A percentile compares a stretch with the other conserved stretches of the same genome.
phyloP scores from a whole-genome alignment of 2,329 filamentous ascomycete species.

The Xylaria hypoxylon region DNA sequence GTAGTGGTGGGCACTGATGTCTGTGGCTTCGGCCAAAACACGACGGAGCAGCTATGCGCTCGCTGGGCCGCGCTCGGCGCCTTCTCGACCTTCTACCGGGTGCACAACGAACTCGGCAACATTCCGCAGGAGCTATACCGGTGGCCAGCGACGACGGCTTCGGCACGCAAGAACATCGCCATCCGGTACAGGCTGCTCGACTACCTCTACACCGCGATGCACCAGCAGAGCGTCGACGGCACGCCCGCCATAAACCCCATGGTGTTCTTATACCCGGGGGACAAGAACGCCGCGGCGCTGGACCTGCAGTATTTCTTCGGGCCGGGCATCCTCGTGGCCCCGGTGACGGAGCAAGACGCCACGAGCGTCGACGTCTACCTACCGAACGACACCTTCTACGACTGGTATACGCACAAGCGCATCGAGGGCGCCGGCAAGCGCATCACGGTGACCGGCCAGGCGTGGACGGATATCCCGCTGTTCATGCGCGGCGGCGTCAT shows the following conservation, averaged over 20 bases:
- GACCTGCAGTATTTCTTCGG: conserved; percentile 63
- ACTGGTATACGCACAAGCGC: conserved; percentile 61
- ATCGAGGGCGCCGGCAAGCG: conserved; percentile 56
- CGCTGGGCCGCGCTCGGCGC: conserved; percentile 81
- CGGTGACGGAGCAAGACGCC: conserved; percentile 58
- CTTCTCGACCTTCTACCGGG: conserved; percentile 80
- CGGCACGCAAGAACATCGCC: conserved; percentile 73
- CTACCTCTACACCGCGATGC: conserved; percentile 78
- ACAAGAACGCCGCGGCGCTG: conserved; percentile 55
- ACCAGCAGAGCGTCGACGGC: conserved; percentile 70
- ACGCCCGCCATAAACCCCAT: conserved; percentile 74
- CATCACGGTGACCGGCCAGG: conserved; percentile 56
- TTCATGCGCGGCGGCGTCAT: conserved; percentile 75
- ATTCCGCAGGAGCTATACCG: conserved; percentile 79
- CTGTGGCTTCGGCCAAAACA: conserved; percentile 78
- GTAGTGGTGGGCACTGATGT: conserved; percentile 75
- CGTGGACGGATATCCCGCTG: conserved; percentile 69
- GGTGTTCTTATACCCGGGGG: conserved; percentile 74
- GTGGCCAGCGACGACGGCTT: conserved; percentile 70
- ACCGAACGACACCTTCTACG: conserved; percentile 62
- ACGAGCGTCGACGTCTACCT: conserved; percentile 60
- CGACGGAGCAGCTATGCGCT: conserved; percentile 75
- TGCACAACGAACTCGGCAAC: conserved; percentile 69
- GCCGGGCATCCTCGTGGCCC: conserved; percentile 57
- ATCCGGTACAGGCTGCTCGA: conserved; percentile 78